These are phyloP conservation scores for Aureobasidium sp. DNA, from an alignment of 2,329 filamentous ascomycete genomes.

Conservation along the genomic window DNA sequence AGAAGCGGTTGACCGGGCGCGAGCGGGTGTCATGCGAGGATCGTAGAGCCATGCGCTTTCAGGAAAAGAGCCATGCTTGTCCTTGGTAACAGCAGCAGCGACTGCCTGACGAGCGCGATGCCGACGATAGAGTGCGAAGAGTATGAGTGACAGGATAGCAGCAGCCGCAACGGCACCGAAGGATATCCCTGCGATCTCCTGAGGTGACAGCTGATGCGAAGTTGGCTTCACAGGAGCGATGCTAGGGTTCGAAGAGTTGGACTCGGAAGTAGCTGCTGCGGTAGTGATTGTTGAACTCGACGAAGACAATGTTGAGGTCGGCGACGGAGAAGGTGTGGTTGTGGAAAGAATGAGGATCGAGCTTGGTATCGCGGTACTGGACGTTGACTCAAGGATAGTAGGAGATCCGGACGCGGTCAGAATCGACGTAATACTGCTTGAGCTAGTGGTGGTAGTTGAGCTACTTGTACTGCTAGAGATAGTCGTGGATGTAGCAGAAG, in stretches of 20 bases:
- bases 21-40: background rate
- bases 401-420: background rate
- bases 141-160: background rate
- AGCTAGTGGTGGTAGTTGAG: background rate
- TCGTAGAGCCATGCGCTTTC: constrained; percentile 11
- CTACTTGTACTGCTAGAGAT: background rate
- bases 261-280: background rate
- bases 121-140: constrained; percentile 1
- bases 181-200: background rate
- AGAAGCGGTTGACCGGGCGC: background rate
- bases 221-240: background rate
- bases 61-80: background rate
- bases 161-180: background rate
- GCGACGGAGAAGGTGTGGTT: background rate
- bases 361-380: background rate
- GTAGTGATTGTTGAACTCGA: background rate
- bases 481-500: background rate
- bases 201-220: background rate
- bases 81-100: background rate
- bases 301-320: background rate
- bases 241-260: background rate
- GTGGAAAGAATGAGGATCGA: constrained; percentile 6
- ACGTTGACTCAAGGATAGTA: background rate
- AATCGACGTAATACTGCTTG: background rate
- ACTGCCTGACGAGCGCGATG: background rate